A percentile compares a stretch with the other conserved stretches of the same genome.
phyloP scores from a whole-genome alignment of 169 alveolate genomes.

The Plasmodium gonderi region DNA sequence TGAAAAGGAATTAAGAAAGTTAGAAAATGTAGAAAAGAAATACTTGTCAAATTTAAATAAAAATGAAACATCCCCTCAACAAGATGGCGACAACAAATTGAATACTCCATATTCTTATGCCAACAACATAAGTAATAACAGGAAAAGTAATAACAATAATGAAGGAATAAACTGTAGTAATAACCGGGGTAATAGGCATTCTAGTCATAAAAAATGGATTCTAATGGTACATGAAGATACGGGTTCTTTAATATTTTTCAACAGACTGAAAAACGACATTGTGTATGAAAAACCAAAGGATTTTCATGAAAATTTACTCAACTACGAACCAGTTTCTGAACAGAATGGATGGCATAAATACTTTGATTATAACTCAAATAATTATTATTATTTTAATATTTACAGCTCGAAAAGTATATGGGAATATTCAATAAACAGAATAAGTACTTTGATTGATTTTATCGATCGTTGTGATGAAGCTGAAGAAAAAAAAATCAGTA shows the following conservation, averaged over 20 bases:
- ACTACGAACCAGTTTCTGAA: constrained; percentile 43
- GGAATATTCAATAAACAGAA: constrained; percentile 37
- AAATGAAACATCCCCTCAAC: constrained; percentile 1
- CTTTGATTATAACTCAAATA: constrained; percentile 52
- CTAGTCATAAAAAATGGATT: not conserved
- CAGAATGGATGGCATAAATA: constrained; percentile 72
- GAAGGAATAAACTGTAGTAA: not conserved
- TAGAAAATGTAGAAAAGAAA: constrained; percentile 60
- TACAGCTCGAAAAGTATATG: constrained; percentile 46
- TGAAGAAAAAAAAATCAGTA: not conserved
- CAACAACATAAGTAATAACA: not conserved
- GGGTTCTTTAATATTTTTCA: constrained; percentile 36
- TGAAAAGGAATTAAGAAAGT: constrained; percentile 55
- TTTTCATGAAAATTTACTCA: constrained; percentile 15
- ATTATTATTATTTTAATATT: constrained; percentile 54
- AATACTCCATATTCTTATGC: not conserved
- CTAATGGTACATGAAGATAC: constrained; percentile 67
- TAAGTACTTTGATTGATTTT: constrained; percentile 3
- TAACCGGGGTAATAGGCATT: not conserved
- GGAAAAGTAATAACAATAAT: constrained; percentile 17
- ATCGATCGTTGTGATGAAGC: constrained; percentile 13
- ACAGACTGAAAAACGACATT: constrained; percentile 29
- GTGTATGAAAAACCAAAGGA: constrained; percentile 33
- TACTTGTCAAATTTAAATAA: constrained; percentile 19
- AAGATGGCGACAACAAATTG: not conserved